A percentile compares a stretch with the other conserved stretches of the same genome.
Evolutionary conservation across 257 asterid species (phyloP).

Genomic region (Plantago elongata): DNA sequence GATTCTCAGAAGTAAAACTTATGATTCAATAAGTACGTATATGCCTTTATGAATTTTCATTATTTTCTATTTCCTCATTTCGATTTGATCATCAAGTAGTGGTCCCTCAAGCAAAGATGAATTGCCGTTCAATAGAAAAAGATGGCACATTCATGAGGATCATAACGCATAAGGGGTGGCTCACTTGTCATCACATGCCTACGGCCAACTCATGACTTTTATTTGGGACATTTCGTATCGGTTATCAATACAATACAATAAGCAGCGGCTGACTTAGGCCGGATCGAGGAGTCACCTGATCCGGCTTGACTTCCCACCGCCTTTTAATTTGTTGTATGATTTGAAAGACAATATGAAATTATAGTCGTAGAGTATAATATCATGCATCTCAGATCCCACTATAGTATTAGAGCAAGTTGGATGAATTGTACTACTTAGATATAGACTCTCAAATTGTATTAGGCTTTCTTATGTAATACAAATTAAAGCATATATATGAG

Average conservation of each 20-base stretch:
- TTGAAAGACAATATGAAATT: too few relatives aligned
- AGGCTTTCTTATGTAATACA: too few relatives aligned
- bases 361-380: too few relatives aligned
- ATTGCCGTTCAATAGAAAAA: constrained; percentile 13
- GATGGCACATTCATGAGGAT: constrained; percentile 35
- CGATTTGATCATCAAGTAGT: constrained; percentile 14
- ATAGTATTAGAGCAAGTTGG: too few relatives aligned
- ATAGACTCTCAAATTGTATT: too few relatives aligned
- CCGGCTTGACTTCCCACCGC: too few relatives aligned
- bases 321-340: too few relatives aligned
- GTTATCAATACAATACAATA: constrained; percentile 1
- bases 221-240: constrained; percentile 31
- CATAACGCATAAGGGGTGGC: constrained; percentile 19
- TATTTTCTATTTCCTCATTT: background rate
- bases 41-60: background rate
- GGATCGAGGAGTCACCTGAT: too few relatives aligned
- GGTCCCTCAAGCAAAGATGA: constrained; percentile 26
- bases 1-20: background rate
- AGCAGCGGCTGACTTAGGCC: too few relatives aligned
- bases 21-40: background rate
- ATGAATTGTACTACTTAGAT: too few relatives aligned
- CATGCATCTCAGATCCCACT: too few relatives aligned
- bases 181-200: constrained; percentile 38
- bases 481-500: too few relatives aligned
- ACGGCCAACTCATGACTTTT: constrained; percentile 30